Evolutionary conservation across 176 grass and related monocot genomes (phyloP).

Genomic region (Ensete glaucum): DNA sequence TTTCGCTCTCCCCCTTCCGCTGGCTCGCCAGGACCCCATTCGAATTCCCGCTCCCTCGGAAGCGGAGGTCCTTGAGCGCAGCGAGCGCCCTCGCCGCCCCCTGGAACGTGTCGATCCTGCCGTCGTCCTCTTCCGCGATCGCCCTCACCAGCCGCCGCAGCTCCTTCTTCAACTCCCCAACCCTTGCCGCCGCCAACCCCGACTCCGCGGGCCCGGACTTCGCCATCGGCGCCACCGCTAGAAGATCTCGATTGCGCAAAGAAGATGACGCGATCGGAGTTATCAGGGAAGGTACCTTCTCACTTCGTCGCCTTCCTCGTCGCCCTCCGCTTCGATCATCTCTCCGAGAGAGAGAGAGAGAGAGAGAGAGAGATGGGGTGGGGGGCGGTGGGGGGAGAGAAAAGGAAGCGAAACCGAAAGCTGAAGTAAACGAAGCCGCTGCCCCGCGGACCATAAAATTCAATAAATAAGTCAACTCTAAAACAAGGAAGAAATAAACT

Average conservation of each 20-base stretch:
- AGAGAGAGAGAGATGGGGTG: not conserved
- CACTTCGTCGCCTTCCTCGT: constrained; percentile 6
- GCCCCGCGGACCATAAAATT: not conserved
- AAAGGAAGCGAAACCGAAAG: not conserved
- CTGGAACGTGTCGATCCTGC: constrained; percentile 28
- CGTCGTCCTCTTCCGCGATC: constrained; percentile 21
- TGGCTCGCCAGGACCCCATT: not conserved
- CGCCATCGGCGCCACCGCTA: not conserved
- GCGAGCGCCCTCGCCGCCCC: constrained; percentile 44
- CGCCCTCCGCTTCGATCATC: not conserved
- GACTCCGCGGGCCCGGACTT: constrained; percentile 11
- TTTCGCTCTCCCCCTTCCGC: not conserved
- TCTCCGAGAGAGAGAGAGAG: not conserved
- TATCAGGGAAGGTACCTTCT: not conserved
- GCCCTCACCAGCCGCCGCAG: constrained; percentile 34
- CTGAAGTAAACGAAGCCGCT: not conserved
- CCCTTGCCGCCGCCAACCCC: constrained; percentile 14
- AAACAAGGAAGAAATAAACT: not conserved
- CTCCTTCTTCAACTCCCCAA: constrained; percentile 30
- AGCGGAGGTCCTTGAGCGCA: constrained; percentile 36
- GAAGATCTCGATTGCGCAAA: not conserved
- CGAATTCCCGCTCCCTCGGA: constrained; percentile 21
- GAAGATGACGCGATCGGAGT: not conserved
- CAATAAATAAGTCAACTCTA: not conserved
- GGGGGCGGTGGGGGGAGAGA: not conserved